Evolutionary conservation across 306 rosid genomes (phyloP).

Genomic region (Fragaria vesca): DNA sequence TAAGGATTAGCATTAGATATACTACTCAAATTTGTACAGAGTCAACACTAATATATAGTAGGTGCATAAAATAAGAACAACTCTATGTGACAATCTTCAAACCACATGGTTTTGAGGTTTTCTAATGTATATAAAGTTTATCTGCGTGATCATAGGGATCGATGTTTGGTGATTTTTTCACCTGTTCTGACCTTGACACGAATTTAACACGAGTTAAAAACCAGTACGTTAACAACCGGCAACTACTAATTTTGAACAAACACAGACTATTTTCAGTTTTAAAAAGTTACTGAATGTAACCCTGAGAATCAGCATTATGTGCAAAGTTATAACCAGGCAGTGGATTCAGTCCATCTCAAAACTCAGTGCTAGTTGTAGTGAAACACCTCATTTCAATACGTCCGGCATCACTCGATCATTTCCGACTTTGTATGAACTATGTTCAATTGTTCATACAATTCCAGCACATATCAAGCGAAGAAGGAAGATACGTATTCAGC

Average conservation of each 20-base stretch:
- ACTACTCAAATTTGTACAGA: background rate
- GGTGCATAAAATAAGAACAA: background rate
- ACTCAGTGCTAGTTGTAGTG: too few species aligned
- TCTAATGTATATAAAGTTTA: background rate
- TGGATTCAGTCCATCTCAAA: too few species aligned
- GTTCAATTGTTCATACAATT: too few species aligned
- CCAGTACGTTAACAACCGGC: background rate
- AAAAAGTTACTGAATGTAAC: too few species aligned
- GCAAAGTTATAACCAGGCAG: too few species aligned
- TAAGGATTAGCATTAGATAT: too few species aligned
- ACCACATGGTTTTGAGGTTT: background rate
- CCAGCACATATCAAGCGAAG: background rate
- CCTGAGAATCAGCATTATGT: too few species aligned
- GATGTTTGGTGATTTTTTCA: background rate
- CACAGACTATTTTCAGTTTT: too few species aligned
- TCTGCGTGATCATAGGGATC: constrained; percentile 2
- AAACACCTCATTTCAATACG: background rate
- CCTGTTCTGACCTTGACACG: background rate
- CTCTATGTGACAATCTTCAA: background rate
- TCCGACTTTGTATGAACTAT: background rate
- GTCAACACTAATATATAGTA: background rate
- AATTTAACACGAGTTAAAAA: background rate
- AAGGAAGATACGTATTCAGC: background rate
- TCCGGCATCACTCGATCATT: background rate
- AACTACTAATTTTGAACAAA: background rate